These are phyloP conservation scores for Tolypocladium pustulatum DNA, from an alignment of 2,329 filamentous ascomycete genomes.

Conservation along the genomic window DNA sequence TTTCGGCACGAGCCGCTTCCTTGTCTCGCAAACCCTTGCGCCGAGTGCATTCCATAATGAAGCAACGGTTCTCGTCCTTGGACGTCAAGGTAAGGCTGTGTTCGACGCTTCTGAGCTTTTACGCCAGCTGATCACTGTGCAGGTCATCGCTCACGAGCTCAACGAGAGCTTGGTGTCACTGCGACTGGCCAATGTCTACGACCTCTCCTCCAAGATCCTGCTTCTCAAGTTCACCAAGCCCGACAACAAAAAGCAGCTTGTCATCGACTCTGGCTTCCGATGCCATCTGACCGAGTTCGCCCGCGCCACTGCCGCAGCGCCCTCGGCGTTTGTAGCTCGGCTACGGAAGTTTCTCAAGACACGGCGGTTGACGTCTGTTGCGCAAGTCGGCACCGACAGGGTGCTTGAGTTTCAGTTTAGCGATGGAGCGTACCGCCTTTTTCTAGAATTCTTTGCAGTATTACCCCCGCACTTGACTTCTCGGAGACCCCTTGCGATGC, in stretches of 20 bases:
- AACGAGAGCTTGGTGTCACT: conserved; percentile 64
- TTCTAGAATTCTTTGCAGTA: conserved; percentile 86
- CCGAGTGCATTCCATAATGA: conserved; percentile 41
- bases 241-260: conserved; percentile 75
- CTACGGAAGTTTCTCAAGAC: conserved; percentile 85
- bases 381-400: conserved; percentile 84
- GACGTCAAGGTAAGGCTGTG: conserved; percentile 52
- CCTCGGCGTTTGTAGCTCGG: conserved; percentile 75
- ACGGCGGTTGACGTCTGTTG: conserved; percentile 66
- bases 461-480: neutral
- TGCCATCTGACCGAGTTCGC: conserved; percentile 89
- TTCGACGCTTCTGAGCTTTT: neutral
- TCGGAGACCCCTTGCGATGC: too few relatives aligned
- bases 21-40: neutral
- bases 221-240: conserved; percentile 92
- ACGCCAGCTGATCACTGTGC: conserved; percentile 5
- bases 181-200: conserved; percentile 88
- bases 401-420: conserved; percentile 90
- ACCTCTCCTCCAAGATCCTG: conserved; percentile 90
- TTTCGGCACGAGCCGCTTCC: neutral
- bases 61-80: conserved; percentile 70
- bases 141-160: conserved; percentile 94
- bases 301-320: conserved; percentile 72
- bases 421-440: conserved; percentile 79
- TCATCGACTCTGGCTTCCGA: conserved; percentile 92